Evolutionary conservation across 2,329 filamentous ascomycete species (phyloP), one percentile per base, ranked within the genome.

Genomic region (Aureobasidium sp.): DNA sequence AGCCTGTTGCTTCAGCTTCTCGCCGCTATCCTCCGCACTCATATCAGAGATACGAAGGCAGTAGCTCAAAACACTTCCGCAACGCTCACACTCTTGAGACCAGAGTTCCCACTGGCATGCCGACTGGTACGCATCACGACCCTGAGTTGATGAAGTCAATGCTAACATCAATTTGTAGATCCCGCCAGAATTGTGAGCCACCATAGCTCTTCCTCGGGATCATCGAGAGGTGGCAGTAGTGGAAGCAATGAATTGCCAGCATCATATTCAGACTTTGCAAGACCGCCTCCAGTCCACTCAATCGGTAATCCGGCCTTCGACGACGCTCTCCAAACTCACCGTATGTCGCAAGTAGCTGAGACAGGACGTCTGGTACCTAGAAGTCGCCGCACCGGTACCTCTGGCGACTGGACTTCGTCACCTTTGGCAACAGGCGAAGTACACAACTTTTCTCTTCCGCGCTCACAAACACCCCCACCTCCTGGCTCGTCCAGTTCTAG

Each of bases 331-430:
- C 72, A 77, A 59, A 77, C 67, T 61, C 77, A 79, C 64, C 76
- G 78, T 33, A 68, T 77, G 58, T 79, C 77, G 6, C 78, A 79
- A 63, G 77, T 77, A 33, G 78, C 78, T 19, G 78, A 80, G 67
- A 79, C 76, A 37, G 78, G 78, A 17, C 77, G 79, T 63, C 70
- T 80, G 49, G 73, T 72, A 29, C 74, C 74, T 23, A 65, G 74
- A 62, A 69, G 72, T 38, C 73, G 73, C 60, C 69, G 67, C n/a
- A 69, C 70, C 64, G 70, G 69, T 60, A 66, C 67, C 60, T 73
- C 71, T 60, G 70, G 68, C 62, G 73, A 74, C 58, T 74, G 72
- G 70, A 68, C 71, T 31, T 72, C 69, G 62, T 40, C 53, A 6
- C 51, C 42, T 31, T 3, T 49, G 17, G 35, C 29, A 6, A 38